Conservation (phyloP, 23 red algal species). For the Pyropia haitanensis region DNA sequence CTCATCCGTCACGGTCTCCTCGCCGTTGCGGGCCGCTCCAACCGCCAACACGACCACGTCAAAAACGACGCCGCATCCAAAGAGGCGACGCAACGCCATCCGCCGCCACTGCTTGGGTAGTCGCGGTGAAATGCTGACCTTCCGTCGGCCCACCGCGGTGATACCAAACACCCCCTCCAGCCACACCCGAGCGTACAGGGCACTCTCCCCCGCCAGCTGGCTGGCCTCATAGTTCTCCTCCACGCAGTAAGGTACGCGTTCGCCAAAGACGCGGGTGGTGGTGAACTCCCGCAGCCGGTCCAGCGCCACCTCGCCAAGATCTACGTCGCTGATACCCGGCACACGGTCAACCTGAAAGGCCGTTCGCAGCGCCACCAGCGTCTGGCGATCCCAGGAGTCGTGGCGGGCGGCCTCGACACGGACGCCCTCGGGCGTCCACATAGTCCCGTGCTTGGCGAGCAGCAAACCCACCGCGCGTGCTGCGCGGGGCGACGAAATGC, state of each 20-base stretch:
- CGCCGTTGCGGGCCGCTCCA: no score
- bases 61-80: not conserved
- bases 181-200: conserved; percentile 25
- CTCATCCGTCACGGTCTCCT: no score
- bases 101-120: not conserved
- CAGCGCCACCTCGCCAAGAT: conserved; percentile 20
- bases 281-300: conserved; percentile 14
- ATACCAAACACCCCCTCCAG: conserved; percentile 42
- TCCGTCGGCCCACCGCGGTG: not conserved
- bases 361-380: conserved; percentile 29
- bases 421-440: conserved; percentile 17
- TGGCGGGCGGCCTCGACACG: not conserved
- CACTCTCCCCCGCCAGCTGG: conserved; percentile 51
- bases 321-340: not conserved
- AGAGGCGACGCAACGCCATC: not conserved
- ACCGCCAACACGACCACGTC: conserved; percentile 1
- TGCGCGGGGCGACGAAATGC: conserved; percentile 3
- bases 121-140: not conserved
- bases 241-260: conserved; percentile 10
- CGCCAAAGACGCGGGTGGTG: not conserved
- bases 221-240: conserved; percentile 42
- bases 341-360: conserved; percentile 1
- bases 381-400: conserved; percentile 42
- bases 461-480: not conserved
- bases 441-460: not conserved